Evolutionary conservation across 108 stramenopile genomes (phyloP).

Genomic region (Cyclostephanos invisitatus): DNA sequence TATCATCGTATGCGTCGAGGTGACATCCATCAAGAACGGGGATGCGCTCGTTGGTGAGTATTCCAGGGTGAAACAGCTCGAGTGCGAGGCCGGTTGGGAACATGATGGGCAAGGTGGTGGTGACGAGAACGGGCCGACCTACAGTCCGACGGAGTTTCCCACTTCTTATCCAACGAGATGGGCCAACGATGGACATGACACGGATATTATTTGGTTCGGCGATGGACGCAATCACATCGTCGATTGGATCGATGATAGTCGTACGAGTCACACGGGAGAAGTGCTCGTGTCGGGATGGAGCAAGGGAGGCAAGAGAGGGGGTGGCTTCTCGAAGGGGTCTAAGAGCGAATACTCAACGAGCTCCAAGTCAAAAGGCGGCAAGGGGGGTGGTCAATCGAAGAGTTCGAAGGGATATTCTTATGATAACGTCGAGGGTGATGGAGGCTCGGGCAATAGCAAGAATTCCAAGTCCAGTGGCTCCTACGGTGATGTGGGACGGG

Average conservation of each 20-base stretch:
- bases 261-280: background rate
- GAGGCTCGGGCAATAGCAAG: too few species aligned
- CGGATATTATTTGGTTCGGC: background rate
- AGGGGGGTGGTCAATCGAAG: background rate
- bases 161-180: background rate
- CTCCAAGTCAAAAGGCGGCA: background rate
- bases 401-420: background rate
- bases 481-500: too few species aligned
- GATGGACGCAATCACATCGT: background rate
- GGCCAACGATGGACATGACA: background rate
- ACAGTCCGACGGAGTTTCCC: background rate
- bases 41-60: background rate
- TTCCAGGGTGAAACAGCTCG: background rate
- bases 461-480: too few species aligned
- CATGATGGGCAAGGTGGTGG: background rate
- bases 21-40: background rate
- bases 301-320: background rate
- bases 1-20: background rate
- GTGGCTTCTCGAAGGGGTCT: background rate
- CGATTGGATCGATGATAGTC: background rate
- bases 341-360: background rate
- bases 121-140: background rate
- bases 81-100: slow-evolving; percentile 5
- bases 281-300: background rate
- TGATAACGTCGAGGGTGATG: too few species aligned